A percentile compares a stretch with the other conserved stretches of the same genome.
Evolutionary conservation across 2,329 filamentous ascomycete genomes (phyloP).

Genomic region (Aschersonia sp.): DNA sequence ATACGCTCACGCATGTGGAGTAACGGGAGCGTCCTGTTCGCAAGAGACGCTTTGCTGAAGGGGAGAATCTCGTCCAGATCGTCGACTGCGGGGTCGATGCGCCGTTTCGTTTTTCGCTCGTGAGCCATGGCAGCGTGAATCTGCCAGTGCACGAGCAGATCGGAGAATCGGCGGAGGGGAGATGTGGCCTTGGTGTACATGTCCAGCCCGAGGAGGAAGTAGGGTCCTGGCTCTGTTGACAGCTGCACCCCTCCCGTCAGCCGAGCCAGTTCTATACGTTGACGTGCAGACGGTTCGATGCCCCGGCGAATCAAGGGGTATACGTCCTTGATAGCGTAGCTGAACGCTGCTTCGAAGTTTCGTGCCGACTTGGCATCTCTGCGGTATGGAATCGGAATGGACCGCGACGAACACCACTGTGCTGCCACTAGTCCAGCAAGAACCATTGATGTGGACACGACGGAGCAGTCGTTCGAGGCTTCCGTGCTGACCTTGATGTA

Average conservation of each 20-base stretch:
- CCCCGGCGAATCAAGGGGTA: slow-evolving; percentile 17
- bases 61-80: slow-evolving; percentile 25
- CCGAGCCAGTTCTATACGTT: slow-evolving; percentile 13
- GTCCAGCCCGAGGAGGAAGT: slow-evolving; percentile 42
- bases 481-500: slow-evolving; percentile 27
- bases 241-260: slow-evolving; percentile 35
- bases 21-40: slow-evolving; percentile 28
- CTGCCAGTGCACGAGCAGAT: slow-evolving; percentile 53
- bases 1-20: slow-evolving; percentile 39
- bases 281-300: slow-evolving; percentile 16
- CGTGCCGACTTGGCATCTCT: slow-evolving; percentile 26
- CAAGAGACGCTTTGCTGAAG: slow-evolving; percentile 26
- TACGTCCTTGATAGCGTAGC: slow-evolving; percentile 18
- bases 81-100: slow-evolving; percentile 12
- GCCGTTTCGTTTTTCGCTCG: slow-evolving; percentile 20
- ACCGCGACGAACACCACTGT: slow-evolving; percentile 41
- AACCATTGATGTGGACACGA: slow-evolving; percentile 36
- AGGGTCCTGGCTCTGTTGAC: slow-evolving; percentile 35
- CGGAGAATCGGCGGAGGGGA: slow-evolving; percentile 49
- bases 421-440: slow-evolving; percentile 48
- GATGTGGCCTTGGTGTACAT: slow-evolving; percentile 52
- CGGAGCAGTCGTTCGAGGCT: slow-evolving; percentile 14
- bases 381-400: slow-evolving; percentile 46
- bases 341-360: slow-evolving; percentile 21
- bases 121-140: slow-evolving; percentile 42